Evolutionary conservation across 805 yeast genomes (phyloP).

Genomic region (Jamesozyma piceae): DNA sequence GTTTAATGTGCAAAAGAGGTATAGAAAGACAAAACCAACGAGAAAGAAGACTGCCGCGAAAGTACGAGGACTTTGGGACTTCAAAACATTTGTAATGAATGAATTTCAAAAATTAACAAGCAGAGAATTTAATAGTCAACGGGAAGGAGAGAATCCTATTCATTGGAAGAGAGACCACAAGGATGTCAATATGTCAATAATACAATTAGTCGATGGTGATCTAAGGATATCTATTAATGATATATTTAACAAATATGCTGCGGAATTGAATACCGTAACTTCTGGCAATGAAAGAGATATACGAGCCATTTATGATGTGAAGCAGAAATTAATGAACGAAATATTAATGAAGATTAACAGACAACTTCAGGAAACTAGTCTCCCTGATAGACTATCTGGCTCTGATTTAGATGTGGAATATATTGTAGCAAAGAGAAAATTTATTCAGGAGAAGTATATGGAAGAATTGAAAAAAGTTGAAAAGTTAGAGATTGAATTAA

Average conservation of each 20-base stretch:
- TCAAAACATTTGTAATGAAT: slow-evolving; percentile 14
- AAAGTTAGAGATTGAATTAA: slow-evolving; percentile 16
- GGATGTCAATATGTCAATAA: slow-evolving; percentile 12
- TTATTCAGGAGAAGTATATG: slow-evolving; percentile 19
- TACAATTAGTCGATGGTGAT: slow-evolving; percentile 20
- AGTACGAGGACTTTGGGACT: slow-evolving; percentile 19
- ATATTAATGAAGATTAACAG: slow-evolving; percentile 18
- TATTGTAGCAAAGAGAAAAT: slow-evolving; percentile 24
- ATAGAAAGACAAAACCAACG: not conserved
- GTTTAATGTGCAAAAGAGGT: not conserved
- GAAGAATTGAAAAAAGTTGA: slow-evolving; percentile 20
- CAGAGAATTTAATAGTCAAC: no score
- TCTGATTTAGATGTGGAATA: slow-evolving; percentile 26
- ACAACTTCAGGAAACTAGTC: slow-evolving; percentile 14
- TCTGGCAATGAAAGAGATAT: slow-evolving; percentile 10
- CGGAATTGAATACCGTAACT: slow-evolving; percentile 13
- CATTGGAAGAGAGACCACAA: slow-evolving; percentile 21
- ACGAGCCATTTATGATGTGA: slow-evolving; percentile 12
- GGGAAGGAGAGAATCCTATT: slow-evolving; percentile 1
- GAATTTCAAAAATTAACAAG: slow-evolving; percentile 17
- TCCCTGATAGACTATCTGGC: slow-evolving; percentile 20
- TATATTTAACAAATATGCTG: slow-evolving; percentile 16
- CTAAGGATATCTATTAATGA: slow-evolving; percentile 16
- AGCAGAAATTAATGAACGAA: slow-evolving; percentile 17
- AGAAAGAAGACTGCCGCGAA: not conserved